Conservation (phyloP, 768 basidiomycete genomes). For the Hygrophorus pudorinus region DNA sequence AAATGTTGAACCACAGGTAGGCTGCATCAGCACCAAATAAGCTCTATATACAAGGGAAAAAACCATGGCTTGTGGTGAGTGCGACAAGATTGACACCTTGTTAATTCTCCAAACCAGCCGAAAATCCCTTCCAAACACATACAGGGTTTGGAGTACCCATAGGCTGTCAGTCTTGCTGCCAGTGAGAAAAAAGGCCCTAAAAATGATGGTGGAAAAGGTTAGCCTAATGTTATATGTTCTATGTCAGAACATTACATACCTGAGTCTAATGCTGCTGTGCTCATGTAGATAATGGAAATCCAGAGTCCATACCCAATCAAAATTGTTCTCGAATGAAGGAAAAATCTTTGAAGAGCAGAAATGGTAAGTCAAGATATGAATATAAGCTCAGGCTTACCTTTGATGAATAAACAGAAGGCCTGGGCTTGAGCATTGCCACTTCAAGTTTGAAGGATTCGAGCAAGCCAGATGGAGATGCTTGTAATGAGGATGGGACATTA, state of each 20-base stretch:
- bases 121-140: background rate
- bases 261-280: no score
- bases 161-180: background rate
- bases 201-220: background rate
- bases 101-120: no score
- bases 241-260: no score
- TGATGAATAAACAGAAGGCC: no score
- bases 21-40: background rate
- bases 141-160: background rate
- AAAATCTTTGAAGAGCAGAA: no score
- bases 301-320: no score
- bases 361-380: no score
- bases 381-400: no score
- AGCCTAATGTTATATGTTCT: background rate
- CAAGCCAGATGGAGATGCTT: constrained; percentile 3
- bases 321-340: no score
- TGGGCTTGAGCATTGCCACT: no score
- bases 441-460: constrained; percentile 13
- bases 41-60: background rate
- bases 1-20: background rate
- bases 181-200: background rate
- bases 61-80: background rate
- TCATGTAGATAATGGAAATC: no score
- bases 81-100: no score
- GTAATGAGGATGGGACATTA: constrained; percentile 5